Conservation (phyloP, 768 basidiomycete genomes). For the Melanogaster broomeanus region DNA sequence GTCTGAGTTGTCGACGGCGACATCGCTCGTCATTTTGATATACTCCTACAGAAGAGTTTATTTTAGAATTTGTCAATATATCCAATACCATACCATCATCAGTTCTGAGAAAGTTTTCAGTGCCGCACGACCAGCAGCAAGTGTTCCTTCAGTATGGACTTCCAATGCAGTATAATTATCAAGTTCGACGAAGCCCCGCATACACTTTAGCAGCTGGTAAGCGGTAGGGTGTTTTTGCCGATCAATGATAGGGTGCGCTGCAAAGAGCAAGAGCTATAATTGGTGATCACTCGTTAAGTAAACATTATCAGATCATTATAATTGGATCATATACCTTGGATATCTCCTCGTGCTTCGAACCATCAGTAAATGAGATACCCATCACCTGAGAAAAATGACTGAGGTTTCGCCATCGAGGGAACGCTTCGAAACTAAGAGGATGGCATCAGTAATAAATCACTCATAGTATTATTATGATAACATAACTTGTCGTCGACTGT, state of each 20-base stretch:
- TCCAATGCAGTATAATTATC: conserved; percentile 21
- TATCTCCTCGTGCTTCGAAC: neutral
- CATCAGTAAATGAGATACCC: neutral
- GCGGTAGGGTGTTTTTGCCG: conserved; percentile 6
- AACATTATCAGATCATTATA: too few relatives aligned
- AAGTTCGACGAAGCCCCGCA: conserved; percentile 33
- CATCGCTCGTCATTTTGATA: neutral
- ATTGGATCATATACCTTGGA: too few relatives aligned
- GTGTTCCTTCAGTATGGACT: conserved; percentile 33
- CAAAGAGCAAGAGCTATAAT: too few relatives aligned
- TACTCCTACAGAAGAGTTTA: neutral
- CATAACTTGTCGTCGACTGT: neutral
- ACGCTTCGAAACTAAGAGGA: neutral
- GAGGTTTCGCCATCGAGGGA: conserved; percentile 2
- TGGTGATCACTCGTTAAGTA: too few relatives aligned
- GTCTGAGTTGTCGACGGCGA: neutral
- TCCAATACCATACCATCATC: conserved; percentile 19
- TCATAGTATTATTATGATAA: too few relatives aligned
- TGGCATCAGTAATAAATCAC: too few relatives aligned
- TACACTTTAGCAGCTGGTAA: conserved; percentile 27
- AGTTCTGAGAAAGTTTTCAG: conserved; percentile 15
- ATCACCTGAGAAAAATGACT: neutral
- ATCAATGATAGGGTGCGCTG: conserved; percentile 23
- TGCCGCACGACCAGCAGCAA: conserved; percentile 18
- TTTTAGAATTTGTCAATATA: neutral